Conservation (phyloP, 2,329 filamentous ascomycete genomes). For the Zymoseptoria crescenta region DNA sequence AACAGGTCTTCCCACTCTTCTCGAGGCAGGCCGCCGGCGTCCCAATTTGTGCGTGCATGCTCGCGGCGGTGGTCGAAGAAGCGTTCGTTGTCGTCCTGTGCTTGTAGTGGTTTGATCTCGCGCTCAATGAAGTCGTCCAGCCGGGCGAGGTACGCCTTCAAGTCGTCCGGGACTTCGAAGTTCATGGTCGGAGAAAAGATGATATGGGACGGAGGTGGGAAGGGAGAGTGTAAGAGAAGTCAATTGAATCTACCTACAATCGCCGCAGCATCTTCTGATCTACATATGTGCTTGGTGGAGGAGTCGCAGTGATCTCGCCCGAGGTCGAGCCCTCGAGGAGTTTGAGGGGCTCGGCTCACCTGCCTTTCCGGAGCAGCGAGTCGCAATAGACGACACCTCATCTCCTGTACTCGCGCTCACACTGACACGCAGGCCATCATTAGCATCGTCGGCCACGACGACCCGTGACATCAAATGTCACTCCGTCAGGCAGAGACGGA, state of each 20-base stretch:
- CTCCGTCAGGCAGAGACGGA: not conserved
- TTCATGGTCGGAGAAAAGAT: slow-evolving; percentile 36
- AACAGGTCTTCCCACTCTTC: slow-evolving; percentile 53
- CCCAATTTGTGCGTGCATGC: slow-evolving; percentile 54
- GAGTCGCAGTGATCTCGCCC: not conserved
- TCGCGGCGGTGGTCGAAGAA: slow-evolving; percentile 61
- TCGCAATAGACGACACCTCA: not conserved
- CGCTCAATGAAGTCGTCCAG: slow-evolving; percentile 48
- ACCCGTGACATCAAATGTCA: not conserved
- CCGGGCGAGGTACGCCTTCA: slow-evolving; percentile 40
- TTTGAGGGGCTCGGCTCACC: not conserved
- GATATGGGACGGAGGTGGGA: not conserved
- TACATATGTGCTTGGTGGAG: not conserved
- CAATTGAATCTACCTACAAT: not conserved
- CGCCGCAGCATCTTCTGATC: not conserved
- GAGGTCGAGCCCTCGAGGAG: not conserved
- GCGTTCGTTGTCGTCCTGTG: slow-evolving; percentile 50
- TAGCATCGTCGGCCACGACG: not conserved
- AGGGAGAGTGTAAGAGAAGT: not conserved
- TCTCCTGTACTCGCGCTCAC: not conserved
- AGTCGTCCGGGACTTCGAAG: slow-evolving; percentile 48
- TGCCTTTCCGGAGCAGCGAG: not conserved
- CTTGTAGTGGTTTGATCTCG: slow-evolving; percentile 49
- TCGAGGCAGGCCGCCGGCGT: slow-evolving; percentile 48
- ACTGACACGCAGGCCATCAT: not conserved